Evolutionary conservation across 441 rosid genomes (phyloP), one percentile per base, ranked within the genome.

Genomic region (Macaranga tanarius): DNA sequence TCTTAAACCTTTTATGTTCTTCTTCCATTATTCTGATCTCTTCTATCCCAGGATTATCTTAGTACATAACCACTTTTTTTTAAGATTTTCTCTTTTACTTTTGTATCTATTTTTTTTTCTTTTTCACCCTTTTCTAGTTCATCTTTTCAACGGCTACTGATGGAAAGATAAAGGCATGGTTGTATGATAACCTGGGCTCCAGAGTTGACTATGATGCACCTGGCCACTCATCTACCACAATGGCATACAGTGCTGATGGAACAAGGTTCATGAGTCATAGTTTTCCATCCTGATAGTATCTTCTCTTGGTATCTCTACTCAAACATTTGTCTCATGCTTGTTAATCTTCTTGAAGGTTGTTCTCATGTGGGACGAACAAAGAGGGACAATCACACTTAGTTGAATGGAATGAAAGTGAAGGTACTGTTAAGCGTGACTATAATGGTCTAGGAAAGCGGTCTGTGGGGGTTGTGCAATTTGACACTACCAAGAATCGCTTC

Each of bases 381-480:
- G 97, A 85, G 74, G 91, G 92, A 63, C 91, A 91, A 62, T 91
- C 94, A 47, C 79, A 70, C 83, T 73, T 91, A 72, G 97, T 91
- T 83, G 97, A 91, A 67, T 91, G 97, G 97, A 89, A 91, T 85
- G 94, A 91, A 84, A 91, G 92, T 77, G 92, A 89, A 86, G 92
- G 94, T 75, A 82, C 88, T 67, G 88, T 91, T 45, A 91, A 84
- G 80, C 85, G 87, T 15, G 61, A 75, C 5, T 91, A 88, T 82
- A 75, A 31, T 71, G 97, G 97, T 67, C 91, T 91, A 73, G 91
- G 87, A 57, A 91, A 91, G 85, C 82, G 85, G 64, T 78, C 94
- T 55, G 82, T 44, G 1, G 91, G 87, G 60, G 74, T 88, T 75
- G 91, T 91, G 75, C 92, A 91, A 79, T 91, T 91, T 74, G 94